A percentile compares a stretch with the other conserved stretches of the same genome.
Conservation (phyloP, 148 eudicot genomes). For the Rhododendron mucronatum region DNA sequence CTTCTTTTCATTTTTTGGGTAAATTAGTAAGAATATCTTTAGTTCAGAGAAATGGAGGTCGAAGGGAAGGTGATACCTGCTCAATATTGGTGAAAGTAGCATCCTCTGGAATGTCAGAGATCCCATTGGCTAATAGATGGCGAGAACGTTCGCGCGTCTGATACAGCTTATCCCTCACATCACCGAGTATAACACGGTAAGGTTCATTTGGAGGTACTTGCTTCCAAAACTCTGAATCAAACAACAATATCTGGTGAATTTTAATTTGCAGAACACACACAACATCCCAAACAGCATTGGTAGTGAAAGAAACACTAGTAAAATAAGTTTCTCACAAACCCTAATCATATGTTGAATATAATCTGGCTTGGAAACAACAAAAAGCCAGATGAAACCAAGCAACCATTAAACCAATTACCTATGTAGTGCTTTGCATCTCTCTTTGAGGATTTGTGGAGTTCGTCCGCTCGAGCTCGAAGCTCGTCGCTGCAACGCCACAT, state of each 20-base stretch:
- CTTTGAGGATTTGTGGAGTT: constrained; percentile 57
- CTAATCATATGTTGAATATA: too few species aligned
- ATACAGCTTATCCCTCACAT: constrained; percentile 90
- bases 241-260: neutral
- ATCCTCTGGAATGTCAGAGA: constrained; percentile 86
- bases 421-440: constrained; percentile 95
- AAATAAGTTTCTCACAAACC: neutral
- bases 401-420: constrained; percentile 39
- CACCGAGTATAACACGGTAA: constrained; percentile 90
- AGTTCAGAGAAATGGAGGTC: neutral
- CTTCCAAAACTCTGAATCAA: constrained; percentile 82
- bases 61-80: constrained; percentile 43
- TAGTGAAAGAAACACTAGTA: neutral
- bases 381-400: neutral
- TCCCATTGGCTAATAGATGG: constrained; percentile 67
- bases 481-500: constrained; percentile 99
- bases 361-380: neutral
- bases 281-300: neutral
- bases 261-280: neutral
- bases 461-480: constrained; percentile 74
- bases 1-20: neutral
- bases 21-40: neutral
- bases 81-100: constrained; percentile 66
- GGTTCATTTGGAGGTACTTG: constrained; percentile 85
- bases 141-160: constrained; percentile 93